Evolutionary conservation across 176 grass and related monocot genomes (phyloP), one percentile per base, ranked within the genome.

Genomic region (Triticum timopheevii): DNA sequence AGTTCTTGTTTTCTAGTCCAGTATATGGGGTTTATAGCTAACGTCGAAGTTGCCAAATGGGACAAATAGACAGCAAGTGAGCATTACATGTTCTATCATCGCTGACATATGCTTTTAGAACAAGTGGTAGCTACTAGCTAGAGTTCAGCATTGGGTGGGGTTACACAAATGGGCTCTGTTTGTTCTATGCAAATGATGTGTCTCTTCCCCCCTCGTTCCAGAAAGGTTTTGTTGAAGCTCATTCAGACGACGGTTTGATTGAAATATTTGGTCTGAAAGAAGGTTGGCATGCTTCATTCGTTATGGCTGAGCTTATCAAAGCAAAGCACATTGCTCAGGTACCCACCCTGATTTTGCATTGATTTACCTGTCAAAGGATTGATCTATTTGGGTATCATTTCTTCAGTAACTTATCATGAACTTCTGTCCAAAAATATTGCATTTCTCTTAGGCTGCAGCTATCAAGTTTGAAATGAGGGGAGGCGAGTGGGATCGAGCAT

Each of bases 191-290:
- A 70, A 68, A 77, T 84, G 27, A 76, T 15, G 16, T 78, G 22
- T 63, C 72, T 68, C 69, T 89, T 39, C 65, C 59, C 47, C 70
- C 39, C 70, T 68, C 8, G 7, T 89, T 70, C 25, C 82, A 99
- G 97, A 96, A 39, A 93, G 87, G 90, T 30, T 99, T 94, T 87
- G 83, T 90, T 77, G 89, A 99, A 90, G 97, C 94, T 85, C 94
- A 83, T 85, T 86, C 92, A 22, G 97, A 99, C 65, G 97, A 99
- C 76, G 94, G 97, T 31, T 88, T 99, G 83, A 75, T 99, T 82
- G 97, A 99, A 92, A 96, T 99, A 88, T 99, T 99, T 88, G 97
- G 97, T 67, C 80, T 99, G 47, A 99, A 99, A 61, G 89, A 99
- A 94, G 97, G 97, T 24, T 99, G 97, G 97, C 97, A 99, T 88